A percentile compares a stretch with the other conserved stretches of the same genome.
phyloP scores from a whole-genome alignment of 2,329 filamentous ascomycete genomes.

The Uncinocarpus reesii region DNA sequence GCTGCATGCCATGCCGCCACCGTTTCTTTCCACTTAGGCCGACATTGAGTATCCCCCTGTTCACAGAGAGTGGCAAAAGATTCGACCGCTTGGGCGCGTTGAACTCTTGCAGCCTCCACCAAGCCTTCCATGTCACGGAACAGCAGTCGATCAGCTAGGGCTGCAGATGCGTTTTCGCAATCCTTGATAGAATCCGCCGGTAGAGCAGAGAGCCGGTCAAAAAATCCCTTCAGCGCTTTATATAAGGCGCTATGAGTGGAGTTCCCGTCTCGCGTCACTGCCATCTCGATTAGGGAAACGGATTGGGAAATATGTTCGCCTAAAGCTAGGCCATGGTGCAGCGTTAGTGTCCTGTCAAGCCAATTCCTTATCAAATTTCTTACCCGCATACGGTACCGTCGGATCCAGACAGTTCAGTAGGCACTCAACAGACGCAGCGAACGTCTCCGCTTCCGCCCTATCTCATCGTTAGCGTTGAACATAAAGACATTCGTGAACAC shows the following conservation, averaged over 20 bases:
- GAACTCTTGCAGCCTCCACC: slow-evolving; percentile 30
- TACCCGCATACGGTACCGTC: slow-evolving; percentile 16
- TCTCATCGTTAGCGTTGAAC: background rate
- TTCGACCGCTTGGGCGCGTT: slow-evolving; percentile 29
- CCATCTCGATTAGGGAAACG: slow-evolving; percentile 24
- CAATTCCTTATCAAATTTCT: slow-evolving; percentile 16
- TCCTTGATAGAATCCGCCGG: slow-evolving; percentile 17
- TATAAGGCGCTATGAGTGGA: slow-evolving; percentile 29
- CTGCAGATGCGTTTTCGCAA: slow-evolving; percentile 22
- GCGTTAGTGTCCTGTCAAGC: slow-evolving; percentile 15
- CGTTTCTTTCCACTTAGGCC: slow-evolving; percentile 18
- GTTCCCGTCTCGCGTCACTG: slow-evolving; percentile 26
- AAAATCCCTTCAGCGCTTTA: slow-evolving; percentile 27
- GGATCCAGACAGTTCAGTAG: slow-evolving; percentile 32
- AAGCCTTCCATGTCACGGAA: slow-evolving; percentile 27
- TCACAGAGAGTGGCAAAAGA: slow-evolving; percentile 26
- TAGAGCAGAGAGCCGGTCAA: slow-evolving; percentile 24
- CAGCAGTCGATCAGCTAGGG: slow-evolving; percentile 25
- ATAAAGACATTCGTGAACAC: background rate
- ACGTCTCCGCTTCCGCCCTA: slow-evolving; percentile 27
- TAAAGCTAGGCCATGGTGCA: slow-evolving; percentile 19
- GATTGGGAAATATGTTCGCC: slow-evolving; percentile 25
- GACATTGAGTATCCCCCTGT: slow-evolving; percentile 18
- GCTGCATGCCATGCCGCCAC: slow-evolving; percentile 29
- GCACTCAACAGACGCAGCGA: slow-evolving; percentile 32